A percentile compares a stretch with the other conserved stretches of the same genome.
phyloP scores from a whole-genome alignment of 495 filamentous ascomycete species.

The Penicillium bialowiezense region DNA sequence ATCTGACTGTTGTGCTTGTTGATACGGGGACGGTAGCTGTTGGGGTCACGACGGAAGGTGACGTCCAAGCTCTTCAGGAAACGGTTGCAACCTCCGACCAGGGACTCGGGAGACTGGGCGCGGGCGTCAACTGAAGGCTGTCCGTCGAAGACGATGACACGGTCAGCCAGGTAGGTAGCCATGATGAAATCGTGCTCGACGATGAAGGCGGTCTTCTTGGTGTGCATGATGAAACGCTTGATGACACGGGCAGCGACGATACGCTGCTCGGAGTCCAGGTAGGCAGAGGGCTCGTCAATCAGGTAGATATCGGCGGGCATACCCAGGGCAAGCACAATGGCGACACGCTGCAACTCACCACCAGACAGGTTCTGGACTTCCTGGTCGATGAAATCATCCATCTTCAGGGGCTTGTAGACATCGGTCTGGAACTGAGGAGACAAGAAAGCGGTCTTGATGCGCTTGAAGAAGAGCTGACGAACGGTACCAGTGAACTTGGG shows the following conservation, averaged over 20 bases:
- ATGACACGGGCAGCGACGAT: constrained; percentile 95
- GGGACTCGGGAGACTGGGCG: constrained; percentile 84
- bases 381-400: constrained; percentile 99
- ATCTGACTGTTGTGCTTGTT: constrained; percentile 95
- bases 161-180: constrained; percentile 95
- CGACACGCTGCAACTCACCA: constrained; percentile 98
- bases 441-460: constrained; percentile 94
- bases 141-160: constrained; percentile 97
- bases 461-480: constrained; percentile 91
- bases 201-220: constrained; percentile 98
- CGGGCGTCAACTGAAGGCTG: constrained; percentile 82
- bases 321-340: constrained; percentile 92
- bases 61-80: constrained; percentile 96
- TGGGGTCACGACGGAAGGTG: constrained; percentile 96
- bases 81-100: constrained; percentile 93
- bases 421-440: constrained; percentile 98
- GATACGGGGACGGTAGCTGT: constrained; percentile 93
- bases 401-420: constrained; percentile 95
- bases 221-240: constrained; percentile 99
- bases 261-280: constrained; percentile 98
- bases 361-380: constrained; percentile 98
- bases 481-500: constrained; percentile 97
- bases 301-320: constrained; percentile 97
- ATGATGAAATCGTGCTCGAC: constrained; percentile 99
- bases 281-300: constrained; percentile 92